These are phyloP conservation scores for Nemania sp. DNA, from an alignment of 2,329 filamentous ascomycete genomes.

Conservation along the genomic window DNA sequence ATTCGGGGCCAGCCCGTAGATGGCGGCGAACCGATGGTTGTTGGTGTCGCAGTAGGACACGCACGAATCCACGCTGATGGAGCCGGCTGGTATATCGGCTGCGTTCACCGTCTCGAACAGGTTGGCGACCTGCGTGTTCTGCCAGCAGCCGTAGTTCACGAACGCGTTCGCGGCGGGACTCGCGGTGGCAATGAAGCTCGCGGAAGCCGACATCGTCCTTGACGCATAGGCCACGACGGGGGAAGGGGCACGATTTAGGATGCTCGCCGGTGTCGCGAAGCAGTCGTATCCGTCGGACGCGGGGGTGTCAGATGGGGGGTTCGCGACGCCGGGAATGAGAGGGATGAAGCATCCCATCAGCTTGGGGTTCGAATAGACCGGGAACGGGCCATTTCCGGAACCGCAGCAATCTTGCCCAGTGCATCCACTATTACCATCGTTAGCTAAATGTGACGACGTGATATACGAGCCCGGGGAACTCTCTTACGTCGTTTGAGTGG, in stretches of 20 bases:
- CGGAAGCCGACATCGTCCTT: constrained; percentile 20
- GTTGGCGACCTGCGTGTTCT: background rate
- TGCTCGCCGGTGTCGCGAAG: constrained; percentile 25
- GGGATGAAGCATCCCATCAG: constrained; percentile 52
- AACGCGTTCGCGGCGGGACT: constrained; percentile 11
- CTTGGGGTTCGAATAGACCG: constrained; percentile 56
- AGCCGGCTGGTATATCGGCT: background rate
- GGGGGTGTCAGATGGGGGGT: constrained; percentile 8
- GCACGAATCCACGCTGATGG: constrained; percentile 20
- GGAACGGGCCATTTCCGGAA: constrained; percentile 41
- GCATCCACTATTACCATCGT: constrained; percentile 32
- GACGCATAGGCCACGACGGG: constrained; percentile 1
- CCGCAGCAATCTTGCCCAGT: constrained; percentile 34
- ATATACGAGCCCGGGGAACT: background rate
- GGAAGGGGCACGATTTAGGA: constrained; percentile 11
- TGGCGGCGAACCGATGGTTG: constrained; percentile 10
- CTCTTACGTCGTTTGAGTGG: constrained; percentile 6
- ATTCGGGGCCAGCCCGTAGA: background rate
- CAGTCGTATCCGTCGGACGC: constrained; percentile 29
- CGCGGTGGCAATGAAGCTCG: constrained; percentile 30
- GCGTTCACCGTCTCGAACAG: background rate
- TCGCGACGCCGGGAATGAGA: constrained; percentile 34
- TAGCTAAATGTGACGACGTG: background rate
- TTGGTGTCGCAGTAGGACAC: constrained; percentile 6
- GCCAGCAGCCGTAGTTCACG: constrained; percentile 29